A percentile compares a stretch with the other conserved stretches of the same genome.
These are phyloP conservation scores for Rhodocollybia butyracea DNA, from an alignment of 768 basidiomycete species.

Conservation along the genomic window DNA sequence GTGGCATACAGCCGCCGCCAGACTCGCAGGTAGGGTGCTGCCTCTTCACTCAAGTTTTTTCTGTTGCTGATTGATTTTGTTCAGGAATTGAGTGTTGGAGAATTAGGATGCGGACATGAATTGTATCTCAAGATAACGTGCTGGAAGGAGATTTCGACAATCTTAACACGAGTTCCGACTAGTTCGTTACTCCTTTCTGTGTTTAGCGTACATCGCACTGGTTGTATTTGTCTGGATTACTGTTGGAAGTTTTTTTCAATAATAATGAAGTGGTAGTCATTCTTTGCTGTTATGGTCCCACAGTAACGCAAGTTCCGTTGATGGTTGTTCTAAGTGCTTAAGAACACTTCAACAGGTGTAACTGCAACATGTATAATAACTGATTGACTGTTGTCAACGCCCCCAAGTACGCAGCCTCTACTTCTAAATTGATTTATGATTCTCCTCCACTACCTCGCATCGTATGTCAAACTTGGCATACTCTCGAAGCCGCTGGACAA, in stretches of 20 bases:
- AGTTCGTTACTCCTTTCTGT: background rate
- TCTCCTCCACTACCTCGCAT: background rate
- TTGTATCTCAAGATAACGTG: background rate
- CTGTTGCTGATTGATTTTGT: conserved; percentile 27
- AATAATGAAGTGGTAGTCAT: background rate
- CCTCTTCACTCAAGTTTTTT: conserved; percentile 26
- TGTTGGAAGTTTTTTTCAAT: background rate
- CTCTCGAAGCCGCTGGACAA: conserved; percentile 56
- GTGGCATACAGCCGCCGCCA: conserved; percentile 6
- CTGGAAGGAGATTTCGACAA: conserved; percentile 11
- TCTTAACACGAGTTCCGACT: conserved; percentile 3
- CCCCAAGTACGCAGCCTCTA: too few species aligned
- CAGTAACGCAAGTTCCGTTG: too few species aligned
- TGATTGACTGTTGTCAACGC: too few species aligned
- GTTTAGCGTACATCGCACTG: conserved; percentile 7
- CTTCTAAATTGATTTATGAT: background rate
- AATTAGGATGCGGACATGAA: background rate
- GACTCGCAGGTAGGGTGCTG: background rate
- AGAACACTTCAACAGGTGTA: too few species aligned
- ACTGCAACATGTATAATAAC: too few species aligned
- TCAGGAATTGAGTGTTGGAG: background rate
- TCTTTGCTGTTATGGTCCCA: background rate
- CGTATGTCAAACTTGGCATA: background rate
- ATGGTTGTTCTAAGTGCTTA: too few species aligned
- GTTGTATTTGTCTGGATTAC: conserved; percentile 3